These are phyloP conservation scores for Neostapfia colusana DNA, from an alignment of 176 grass and related monocot genomes.

Conservation along the genomic window DNA sequence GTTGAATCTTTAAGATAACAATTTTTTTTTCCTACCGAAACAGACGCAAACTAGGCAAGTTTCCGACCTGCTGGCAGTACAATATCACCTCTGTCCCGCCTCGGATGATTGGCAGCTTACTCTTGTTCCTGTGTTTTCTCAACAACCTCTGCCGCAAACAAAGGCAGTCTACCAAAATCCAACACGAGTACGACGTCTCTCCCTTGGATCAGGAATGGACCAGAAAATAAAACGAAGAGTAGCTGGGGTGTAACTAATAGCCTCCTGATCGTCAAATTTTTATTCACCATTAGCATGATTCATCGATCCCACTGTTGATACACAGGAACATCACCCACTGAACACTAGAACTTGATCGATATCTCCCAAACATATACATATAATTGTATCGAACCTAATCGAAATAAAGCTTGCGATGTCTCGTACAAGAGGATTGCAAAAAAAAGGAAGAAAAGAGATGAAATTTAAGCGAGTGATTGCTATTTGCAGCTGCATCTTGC, in stretches of 20 bases:
- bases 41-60: constrained; percentile 37
- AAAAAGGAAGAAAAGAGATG: not conserved
- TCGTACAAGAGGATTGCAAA: constrained; percentile 10
- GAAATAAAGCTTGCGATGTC: constrained; percentile 32
- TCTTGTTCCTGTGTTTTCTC: constrained; percentile 35
- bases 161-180: constrained; percentile 18
- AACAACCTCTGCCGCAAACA: constrained; percentile 32
- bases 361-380: constrained; percentile 37
- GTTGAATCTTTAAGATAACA: not conserved
- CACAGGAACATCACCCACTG: constrained; percentile 21
- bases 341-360: constrained; percentile 19
- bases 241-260: not conserved
- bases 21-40: not conserved
- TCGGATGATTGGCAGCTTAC: constrained; percentile 27
- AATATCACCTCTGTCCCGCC: not conserved
- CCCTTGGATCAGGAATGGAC: not conserved
- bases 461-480: constrained; percentile 20
- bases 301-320: constrained; percentile 16
- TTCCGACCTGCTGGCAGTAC: constrained; percentile 37
- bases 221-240: not conserved
- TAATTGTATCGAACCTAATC: constrained; percentile 29
- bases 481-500: constrained; percentile 42
- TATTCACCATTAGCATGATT: constrained; percentile 28
- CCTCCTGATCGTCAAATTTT: constrained; percentile 7
- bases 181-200: constrained; percentile 10